These are phyloP conservation scores for Stellera chamaejasme DNA, from an alignment of 345 rosid species.

Conservation along the genomic window DNA sequence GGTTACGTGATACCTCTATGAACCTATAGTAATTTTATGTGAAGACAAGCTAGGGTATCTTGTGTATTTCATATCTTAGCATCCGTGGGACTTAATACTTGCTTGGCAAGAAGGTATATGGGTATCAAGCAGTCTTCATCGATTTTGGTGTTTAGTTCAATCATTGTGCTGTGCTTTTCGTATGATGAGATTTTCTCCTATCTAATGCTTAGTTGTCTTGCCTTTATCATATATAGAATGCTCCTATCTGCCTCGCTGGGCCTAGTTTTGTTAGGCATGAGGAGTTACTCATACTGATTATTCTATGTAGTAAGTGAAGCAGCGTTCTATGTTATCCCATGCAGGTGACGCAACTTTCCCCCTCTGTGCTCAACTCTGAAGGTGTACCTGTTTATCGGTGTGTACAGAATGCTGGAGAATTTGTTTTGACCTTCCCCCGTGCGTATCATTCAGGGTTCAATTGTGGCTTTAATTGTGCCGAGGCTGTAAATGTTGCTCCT, in stretches of 20 bases:
- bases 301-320: not conserved
- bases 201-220: too few species aligned
- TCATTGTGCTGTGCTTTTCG: too few species aligned
- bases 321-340: slow-evolving; percentile 6
- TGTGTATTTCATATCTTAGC: too few species aligned
- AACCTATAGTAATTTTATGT: too few species aligned
- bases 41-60: too few species aligned
- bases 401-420: slow-evolving; percentile 89
- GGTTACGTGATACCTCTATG: too few species aligned
- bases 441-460: slow-evolving; percentile 99
- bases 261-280: not conserved
- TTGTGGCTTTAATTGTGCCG: slow-evolving; percentile 95
- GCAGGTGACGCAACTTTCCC: slow-evolving; percentile 98
- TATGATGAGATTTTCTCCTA: too few species aligned
- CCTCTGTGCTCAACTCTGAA: slow-evolving; percentile 80
- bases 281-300: not conserved
- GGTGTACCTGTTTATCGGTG: slow-evolving; percentile 93
- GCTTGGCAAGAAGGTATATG: too few species aligned
- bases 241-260: not conserved
- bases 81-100: too few species aligned
- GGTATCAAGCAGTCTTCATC: too few species aligned
- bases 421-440: slow-evolving; percentile 93
- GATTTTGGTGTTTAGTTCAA: too few species aligned
- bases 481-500: slow-evolving; percentile 99
- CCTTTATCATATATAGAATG: too few species aligned